Evolutionary conservation across 768 basidiomycete genomes (phyloP).

Genomic region (Mycena galopus): DNA sequence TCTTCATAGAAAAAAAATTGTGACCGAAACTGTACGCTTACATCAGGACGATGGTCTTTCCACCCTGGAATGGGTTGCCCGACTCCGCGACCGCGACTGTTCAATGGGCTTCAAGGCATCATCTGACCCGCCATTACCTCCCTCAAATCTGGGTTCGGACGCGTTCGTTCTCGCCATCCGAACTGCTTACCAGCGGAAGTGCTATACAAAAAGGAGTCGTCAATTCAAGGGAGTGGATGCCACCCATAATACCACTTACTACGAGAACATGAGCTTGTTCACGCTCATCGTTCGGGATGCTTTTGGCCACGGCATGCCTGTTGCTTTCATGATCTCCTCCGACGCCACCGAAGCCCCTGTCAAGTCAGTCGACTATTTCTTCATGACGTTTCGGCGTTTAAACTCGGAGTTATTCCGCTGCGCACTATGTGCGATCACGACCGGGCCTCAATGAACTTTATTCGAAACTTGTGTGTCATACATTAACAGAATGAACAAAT

Average conservation of each 20-base stretch:
- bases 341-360: slow-evolving; percentile 2
- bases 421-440: slow-evolving; percentile 17
- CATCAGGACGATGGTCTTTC: background rate
- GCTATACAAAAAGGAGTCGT: background rate
- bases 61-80: slow-evolving; percentile 5
- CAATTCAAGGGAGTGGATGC: slow-evolving; percentile 11
- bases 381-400: background rate
- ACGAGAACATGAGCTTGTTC: slow-evolving; percentile 15
- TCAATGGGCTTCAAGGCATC: slow-evolving; percentile 5
- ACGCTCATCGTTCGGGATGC: slow-evolving; percentile 16
- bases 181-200: no score
- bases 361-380: slow-evolving; percentile 24
- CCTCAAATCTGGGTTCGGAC: background rate
- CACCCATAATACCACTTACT: slow-evolving; percentile 11
- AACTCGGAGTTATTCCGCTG: slow-evolving; percentile 15
- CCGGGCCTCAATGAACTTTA: slow-evolving; percentile 5
- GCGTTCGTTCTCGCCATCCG: no score
- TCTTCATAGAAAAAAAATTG: background rate
- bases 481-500: no score
- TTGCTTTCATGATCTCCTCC: slow-evolving; percentile 25
- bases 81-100: background rate
- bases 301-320: slow-evolving; percentile 14
- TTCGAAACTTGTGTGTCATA: no score
- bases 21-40: background rate
- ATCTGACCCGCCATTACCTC: background rate